phyloP scores from a whole-genome alignment of 2,329 filamentous ascomycete species.

The Penicillium polonicum region DNA sequence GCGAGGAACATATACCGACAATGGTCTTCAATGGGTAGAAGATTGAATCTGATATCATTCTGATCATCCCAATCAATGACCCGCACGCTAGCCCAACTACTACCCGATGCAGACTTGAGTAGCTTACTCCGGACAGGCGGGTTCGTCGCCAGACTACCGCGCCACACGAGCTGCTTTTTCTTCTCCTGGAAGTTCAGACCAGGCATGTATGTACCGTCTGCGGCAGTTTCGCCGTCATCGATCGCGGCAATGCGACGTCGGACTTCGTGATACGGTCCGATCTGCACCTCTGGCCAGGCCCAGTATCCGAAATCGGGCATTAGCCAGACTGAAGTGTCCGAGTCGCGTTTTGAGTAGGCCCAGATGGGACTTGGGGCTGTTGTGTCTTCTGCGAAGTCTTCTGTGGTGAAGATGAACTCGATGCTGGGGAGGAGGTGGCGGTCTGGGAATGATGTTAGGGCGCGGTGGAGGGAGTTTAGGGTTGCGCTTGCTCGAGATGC shows the following conservation, averaged over 20 bases:
- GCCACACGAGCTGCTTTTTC: constrained; percentile 50
- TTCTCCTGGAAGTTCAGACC: constrained; percentile 38
- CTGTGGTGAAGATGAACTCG: constrained; percentile 51
- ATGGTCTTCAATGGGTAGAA: constrained; percentile 53
- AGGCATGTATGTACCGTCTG: constrained; percentile 18
- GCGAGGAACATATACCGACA: constrained; percentile 56
- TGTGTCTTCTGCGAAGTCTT: constrained; percentile 43
- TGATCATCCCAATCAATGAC: constrained; percentile 44
- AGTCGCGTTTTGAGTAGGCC: constrained; percentile 44
- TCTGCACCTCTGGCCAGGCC: constrained; percentile 52
- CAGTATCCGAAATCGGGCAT: constrained; percentile 58
- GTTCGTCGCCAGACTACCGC: constrained; percentile 45
- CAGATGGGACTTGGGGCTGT: constrained; percentile 36
- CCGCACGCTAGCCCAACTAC: constrained; percentile 50
- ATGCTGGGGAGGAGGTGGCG: constrained; percentile 46
- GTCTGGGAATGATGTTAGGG: constrained; percentile 43
- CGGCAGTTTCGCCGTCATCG: constrained; percentile 32
- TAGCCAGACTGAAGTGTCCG: constrained; percentile 48
- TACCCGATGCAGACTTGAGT: constrained; percentile 38
- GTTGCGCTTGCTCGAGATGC: constrained; percentile 43
- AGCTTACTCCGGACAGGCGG: constrained; percentile 41
- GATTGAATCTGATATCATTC: constrained; percentile 41
- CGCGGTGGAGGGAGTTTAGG: constrained; percentile 50
- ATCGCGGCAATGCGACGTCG: constrained; percentile 38
- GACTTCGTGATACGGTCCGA: constrained; percentile 47